phyloP scores from a whole-genome alignment of 2,329 filamentous ascomycete species.

The Aspergillus ochraceus region DNA sequence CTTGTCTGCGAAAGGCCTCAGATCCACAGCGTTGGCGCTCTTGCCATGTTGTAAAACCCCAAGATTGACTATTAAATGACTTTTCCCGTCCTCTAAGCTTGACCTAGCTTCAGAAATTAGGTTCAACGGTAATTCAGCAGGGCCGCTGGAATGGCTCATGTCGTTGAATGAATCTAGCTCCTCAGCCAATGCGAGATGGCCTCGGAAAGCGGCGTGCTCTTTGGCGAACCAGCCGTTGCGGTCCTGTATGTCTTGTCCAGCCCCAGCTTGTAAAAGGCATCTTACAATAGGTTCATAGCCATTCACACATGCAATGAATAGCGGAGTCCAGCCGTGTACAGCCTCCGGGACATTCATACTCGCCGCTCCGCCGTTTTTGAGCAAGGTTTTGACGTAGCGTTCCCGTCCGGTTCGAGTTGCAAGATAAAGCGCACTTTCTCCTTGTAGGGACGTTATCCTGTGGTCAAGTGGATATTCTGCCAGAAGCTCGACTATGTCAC shows the following conservation, averaged over 20 bases:
- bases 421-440: slow-evolving; percentile 3
- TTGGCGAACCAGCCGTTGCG: slow-evolving; percentile 34
- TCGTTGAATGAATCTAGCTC: slow-evolving; percentile 11
- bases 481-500: slow-evolving; percentile 6
- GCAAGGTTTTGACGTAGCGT: slow-evolving; percentile 2
- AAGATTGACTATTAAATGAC: slow-evolving; percentile 10
- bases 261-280: slow-evolving; percentile 28
- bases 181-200: slow-evolving; percentile 30
- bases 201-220: slow-evolving; percentile 37
- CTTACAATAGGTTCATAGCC: slow-evolving; percentile 27
- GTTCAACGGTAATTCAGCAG: not conserved
- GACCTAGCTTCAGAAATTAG: too few species aligned
- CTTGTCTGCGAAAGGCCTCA: not conserved
- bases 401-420: slow-evolving; percentile 5
- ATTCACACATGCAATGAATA: slow-evolving; percentile 31
- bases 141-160: not conserved
- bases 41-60: slow-evolving; percentile 9
- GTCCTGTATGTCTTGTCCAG: slow-evolving; percentile 23
- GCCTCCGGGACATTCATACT: slow-evolving; percentile 21
- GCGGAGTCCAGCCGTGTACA: slow-evolving; percentile 33
- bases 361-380: not conserved
- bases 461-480: not conserved
- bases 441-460: not conserved
- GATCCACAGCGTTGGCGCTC: slow-evolving; percentile 2
- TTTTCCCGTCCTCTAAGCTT: not conserved